Conservation (phyloP, 2,329 filamentous ascomycete genomes). For the Aspergillus puulaauensis region DNA sequence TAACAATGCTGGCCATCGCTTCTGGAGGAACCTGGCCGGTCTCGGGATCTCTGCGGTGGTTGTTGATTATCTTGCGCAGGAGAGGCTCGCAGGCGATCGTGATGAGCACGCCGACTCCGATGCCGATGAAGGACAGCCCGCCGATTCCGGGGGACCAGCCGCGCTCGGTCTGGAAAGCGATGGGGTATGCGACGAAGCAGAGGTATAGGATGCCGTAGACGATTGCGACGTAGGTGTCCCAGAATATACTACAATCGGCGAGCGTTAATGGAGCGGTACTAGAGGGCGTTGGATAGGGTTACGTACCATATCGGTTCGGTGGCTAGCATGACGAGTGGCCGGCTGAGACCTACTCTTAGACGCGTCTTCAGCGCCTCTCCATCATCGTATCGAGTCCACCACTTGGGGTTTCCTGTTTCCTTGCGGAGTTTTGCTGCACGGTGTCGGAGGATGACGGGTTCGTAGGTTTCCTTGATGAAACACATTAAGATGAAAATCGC, state of each 20-base stretch:
- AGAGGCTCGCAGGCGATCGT: background rate
- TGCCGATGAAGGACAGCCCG: background rate
- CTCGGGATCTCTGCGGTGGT: constrained; percentile 17
- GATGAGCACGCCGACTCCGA: background rate
- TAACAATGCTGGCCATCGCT: constrained; percentile 73
- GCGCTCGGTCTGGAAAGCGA: background rate
- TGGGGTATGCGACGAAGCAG: background rate
- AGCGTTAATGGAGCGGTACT: background rate
- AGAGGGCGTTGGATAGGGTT: background rate
- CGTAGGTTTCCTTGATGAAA: constrained; percentile 37
- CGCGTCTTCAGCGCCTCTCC: background rate
- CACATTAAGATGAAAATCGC: constrained; percentile 25
- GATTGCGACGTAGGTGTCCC: constrained; percentile 59
- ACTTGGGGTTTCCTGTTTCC: constrained; percentile 30
- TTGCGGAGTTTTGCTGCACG: constrained; percentile 33
- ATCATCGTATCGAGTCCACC: background rate
- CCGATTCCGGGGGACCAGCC: background rate
- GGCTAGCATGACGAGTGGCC: background rate
- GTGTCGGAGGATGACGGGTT: constrained; percentile 33
- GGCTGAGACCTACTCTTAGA: background rate
- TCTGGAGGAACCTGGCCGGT: constrained; percentile 57
- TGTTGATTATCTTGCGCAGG: background rate
- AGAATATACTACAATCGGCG: background rate
- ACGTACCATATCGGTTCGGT: background rate
- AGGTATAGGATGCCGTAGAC: constrained; percentile 2